Base-by-base conservation (phyloP, 202 grass and related monocot genomes). In the Musa balbisiana region DNA sequence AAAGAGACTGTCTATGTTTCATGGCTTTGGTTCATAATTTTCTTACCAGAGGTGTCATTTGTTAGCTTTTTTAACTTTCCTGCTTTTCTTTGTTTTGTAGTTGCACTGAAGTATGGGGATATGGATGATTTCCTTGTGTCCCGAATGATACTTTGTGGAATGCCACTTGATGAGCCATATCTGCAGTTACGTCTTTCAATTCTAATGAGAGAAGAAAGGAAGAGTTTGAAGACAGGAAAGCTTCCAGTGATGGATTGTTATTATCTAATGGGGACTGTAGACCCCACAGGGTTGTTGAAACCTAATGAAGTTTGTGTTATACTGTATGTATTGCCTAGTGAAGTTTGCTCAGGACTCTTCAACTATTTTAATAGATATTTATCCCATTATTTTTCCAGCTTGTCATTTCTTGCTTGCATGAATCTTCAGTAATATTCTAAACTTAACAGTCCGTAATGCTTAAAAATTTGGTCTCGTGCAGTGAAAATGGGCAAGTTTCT, bases 191-290 rank as follows among this genome's bases (percentile, higher is more conserved):
- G 82, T 51, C 64, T 96, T 22, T 80, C 55, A 20, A 17, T 85
- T 2, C 82, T 96, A 83, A 71, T 82, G 74, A 63, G 56, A 8
- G 77, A 82, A 49, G 85, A 92, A 85, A 88, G 76, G 50, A 92
- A 92, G 81, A 80, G 83, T 56, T 51, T 96, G 15, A 73, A 82
- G 49, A 27, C 80, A 73, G 87, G 87, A 54, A 96, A 62, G 74
- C 66, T 96, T 17, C 87, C 87, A 0, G 81, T 96, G 12, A 82
- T 64, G 56, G 85, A 92, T 13, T 88, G 87, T 53, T 92, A 84
- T 82, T 80, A 90, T 85, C 75, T 96, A 52, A 96, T 92, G 92
- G 92, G 89, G 14, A 92, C 92, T 23, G 65, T 83, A 3, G 92
- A 96, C 53, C 87, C 89, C 9, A 92, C 89, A 8, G 84, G 87